These are phyloP conservation scores for Asterochloris sp. DNA, from an alignment of 139 green algal species.

Conservation along the genomic window DNA sequence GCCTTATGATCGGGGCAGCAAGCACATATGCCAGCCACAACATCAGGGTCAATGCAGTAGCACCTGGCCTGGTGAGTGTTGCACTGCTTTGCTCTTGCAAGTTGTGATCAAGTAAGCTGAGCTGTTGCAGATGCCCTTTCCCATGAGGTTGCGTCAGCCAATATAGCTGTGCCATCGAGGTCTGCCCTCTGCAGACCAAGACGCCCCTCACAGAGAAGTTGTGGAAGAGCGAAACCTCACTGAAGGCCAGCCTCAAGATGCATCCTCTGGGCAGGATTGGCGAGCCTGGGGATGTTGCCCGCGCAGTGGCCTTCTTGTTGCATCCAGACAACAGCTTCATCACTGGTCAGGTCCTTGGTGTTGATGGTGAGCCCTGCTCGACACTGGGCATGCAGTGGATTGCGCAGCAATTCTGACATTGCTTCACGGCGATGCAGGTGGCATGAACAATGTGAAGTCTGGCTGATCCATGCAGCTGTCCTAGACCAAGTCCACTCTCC, in stretches of 20 bases:
- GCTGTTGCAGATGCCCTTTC: neutral
- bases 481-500: too few relatives aligned
- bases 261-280: slow-evolving; percentile 72
- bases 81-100: neutral
- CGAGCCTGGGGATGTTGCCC: slow-evolving; percentile 67
- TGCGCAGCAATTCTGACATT: neutral
- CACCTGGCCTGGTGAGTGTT: slow-evolving; percentile 56
- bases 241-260: slow-evolving; percentile 59
- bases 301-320: slow-evolving; percentile 68
- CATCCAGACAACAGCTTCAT: slow-evolving; percentile 61
- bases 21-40: slow-evolving; percentile 77
- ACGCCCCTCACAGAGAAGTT: slow-evolving; percentile 52
- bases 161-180: neutral
- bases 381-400: slow-evolving; percentile 40
- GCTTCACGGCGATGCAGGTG: neutral
- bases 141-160: neutral
- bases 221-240: slow-evolving; percentile 47
- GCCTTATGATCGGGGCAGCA: slow-evolving; percentile 54
- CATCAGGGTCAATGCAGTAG: slow-evolving; percentile 80
- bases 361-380: slow-evolving; percentile 42
- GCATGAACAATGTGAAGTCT: slow-evolving; percentile 9
- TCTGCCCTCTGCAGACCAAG: slow-evolving; percentile 14
- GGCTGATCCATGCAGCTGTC: too few relatives aligned
- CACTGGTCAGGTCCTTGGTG: slow-evolving; percentile 56
- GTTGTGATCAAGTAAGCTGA: neutral